Conservation (phyloP, 306 rosid genomes). For the Inga oerstediana region DNA sequence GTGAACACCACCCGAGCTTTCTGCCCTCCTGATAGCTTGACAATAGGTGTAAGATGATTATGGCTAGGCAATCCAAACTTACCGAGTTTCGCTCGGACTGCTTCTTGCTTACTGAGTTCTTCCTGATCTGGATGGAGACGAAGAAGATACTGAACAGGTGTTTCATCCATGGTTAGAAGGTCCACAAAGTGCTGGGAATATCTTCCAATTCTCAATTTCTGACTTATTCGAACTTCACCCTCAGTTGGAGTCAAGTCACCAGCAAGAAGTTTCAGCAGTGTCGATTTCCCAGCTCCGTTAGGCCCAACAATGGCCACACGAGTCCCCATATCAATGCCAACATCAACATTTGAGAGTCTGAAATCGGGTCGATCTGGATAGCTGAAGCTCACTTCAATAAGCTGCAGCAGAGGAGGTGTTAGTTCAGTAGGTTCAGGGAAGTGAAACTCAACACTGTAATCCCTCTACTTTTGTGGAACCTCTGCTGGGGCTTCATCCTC, state of each 20-base stretch:
- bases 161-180: conserved; percentile 66
- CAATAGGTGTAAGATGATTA: conserved; percentile 68
- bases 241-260: conserved; percentile 60
- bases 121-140: conserved; percentile 67
- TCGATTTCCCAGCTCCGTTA: conserved; percentile 65
- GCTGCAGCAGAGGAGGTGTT: conserved; percentile 53
- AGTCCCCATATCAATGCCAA: conserved; percentile 62
- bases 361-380: conserved; percentile 57
- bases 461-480: conserved; percentile 25
- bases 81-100: conserved; percentile 59
- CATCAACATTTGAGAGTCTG: conserved; percentile 54
- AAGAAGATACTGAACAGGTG: conserved; percentile 52
- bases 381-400: conserved; percentile 66
- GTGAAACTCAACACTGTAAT: too few relatives aligned
- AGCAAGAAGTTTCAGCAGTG: conserved; percentile 58
- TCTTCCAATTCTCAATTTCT: conserved; percentile 63
- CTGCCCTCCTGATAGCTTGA: conserved; percentile 64
- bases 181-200: conserved; percentile 65
- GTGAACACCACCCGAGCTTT: conserved; percentile 64
- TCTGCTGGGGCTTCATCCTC: conserved; percentile 45
- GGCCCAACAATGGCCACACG: conserved; percentile 69
- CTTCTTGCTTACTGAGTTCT: conserved; percentile 71
- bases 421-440: too few relatives aligned
- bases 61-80: conserved; percentile 68
- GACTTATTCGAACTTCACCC: conserved; percentile 66